Conservation (phyloP, 1,284 basidiomycete species). For the Leucoagaricus sp. region DNA sequence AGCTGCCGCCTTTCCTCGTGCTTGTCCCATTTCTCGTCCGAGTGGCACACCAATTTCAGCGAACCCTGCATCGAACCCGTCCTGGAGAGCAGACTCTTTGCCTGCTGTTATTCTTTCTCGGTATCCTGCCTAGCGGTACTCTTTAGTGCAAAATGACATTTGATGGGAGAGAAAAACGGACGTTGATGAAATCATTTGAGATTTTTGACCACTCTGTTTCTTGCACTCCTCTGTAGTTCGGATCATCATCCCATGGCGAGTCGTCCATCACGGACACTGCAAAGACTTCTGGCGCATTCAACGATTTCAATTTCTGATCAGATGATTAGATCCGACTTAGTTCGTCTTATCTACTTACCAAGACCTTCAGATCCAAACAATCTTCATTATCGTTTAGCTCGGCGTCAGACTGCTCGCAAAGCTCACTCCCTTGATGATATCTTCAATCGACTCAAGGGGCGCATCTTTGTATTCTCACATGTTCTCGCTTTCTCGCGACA, state of each 20-base stretch:
- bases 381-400: background rate
- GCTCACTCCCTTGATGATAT: too few species aligned
- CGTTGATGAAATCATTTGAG: conserved; percentile 50
- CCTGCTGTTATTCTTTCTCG: conserved; percentile 86
- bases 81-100: conserved; percentile 78
- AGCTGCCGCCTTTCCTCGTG: conserved; percentile 69
- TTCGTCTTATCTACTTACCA: conserved; percentile 2
- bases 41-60: conserved; percentile 69
- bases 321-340: background rate
- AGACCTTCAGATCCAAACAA: background rate
- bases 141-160: too few species aligned
- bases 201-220: conserved; percentile 68
- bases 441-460: too few species aligned
- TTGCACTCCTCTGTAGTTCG: conserved; percentile 24
- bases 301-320: too few species aligned
- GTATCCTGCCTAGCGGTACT: conserved; percentile 69
- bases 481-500: too few species aligned
- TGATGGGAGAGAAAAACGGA: background rate
- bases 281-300: too few species aligned
- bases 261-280: conserved; percentile 35
- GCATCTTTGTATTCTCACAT: too few species aligned
- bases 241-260: conserved; percentile 56
- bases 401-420: too few species aligned
- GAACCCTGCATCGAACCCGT: conserved; percentile 83
- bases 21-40: conserved; percentile 69